Conservation (phyloP, 2,329 filamentous ascomycete genomes). For the Penicillium corylophilum region DNA sequence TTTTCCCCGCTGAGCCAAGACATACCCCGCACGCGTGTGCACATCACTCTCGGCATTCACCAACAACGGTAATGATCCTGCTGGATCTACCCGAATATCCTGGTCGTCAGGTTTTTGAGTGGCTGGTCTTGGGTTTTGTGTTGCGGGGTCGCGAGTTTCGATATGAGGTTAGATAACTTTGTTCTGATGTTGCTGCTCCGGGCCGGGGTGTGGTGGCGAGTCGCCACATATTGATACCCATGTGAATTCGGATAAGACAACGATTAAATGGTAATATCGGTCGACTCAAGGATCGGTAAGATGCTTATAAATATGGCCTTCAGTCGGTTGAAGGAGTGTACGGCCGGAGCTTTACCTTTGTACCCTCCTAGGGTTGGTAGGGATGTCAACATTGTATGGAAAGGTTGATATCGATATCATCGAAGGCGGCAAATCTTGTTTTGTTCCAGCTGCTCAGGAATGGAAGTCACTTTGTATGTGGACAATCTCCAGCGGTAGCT, state of each 20-base stretch:
- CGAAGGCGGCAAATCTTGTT: not conserved
- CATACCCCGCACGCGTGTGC: slow-evolving; percentile 10
- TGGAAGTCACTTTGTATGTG: not conserved
- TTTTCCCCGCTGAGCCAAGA: slow-evolving; percentile 13
- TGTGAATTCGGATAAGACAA: no score
- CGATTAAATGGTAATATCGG: not conserved
- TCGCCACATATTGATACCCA: not conserved
- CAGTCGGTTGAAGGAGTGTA: not conserved
- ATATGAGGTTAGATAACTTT: slow-evolving; percentile 11
- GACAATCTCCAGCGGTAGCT: not conserved
- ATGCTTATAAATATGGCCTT: not conserved
- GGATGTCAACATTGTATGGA: not conserved
- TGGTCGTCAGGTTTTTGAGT: slow-evolving; percentile 2
- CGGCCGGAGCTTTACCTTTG: not conserved
- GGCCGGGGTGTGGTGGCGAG: not conserved
- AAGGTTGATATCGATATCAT: not conserved
- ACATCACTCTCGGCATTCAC: slow-evolving; percentile 14
- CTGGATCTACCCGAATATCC: slow-evolving; percentile 2
- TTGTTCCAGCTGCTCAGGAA: not conserved
- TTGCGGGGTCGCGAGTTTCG: not conserved
- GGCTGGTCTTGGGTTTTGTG: not conserved
- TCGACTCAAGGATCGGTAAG: not conserved
- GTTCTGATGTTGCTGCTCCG: not conserved
- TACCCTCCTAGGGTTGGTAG: not conserved
- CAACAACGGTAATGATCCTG: slow-evolving; percentile 16